These are phyloP conservation scores for Mycena sanguinolenta DNA, from an alignment of 768 basidiomycete species.

Conservation along the genomic window DNA sequence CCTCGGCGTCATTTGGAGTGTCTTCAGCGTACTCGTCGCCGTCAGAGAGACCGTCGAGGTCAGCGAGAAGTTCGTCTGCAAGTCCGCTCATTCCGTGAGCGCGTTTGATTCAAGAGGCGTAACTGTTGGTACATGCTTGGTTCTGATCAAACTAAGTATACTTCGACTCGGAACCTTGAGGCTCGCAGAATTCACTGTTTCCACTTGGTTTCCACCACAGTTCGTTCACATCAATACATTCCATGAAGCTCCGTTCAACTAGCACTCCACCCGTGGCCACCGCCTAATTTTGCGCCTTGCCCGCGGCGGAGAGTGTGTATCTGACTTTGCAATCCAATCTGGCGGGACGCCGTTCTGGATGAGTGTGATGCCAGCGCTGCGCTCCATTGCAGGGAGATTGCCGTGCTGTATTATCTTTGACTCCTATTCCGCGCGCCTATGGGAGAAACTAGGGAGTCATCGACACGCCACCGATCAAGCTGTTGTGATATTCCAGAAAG, in stretches of 20 bases:
- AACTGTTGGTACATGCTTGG: conserved; percentile 1
- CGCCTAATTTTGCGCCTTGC: conserved; percentile 19
- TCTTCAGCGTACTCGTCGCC: conserved; percentile 66
- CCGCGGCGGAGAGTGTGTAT: conserved; percentile 19
- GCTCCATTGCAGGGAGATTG: conserved; percentile 28
- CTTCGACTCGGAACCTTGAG: not conserved
- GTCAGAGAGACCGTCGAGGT: conserved; percentile 88
- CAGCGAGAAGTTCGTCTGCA: conserved; percentile 93
- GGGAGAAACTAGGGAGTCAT: conserved; percentile 21
- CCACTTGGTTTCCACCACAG: no score
- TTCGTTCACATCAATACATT: no score
- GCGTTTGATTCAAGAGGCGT: conserved; percentile 17
- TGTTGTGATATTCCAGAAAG: conserved; percentile 22
- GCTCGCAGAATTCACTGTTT: no score
- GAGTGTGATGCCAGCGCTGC: not conserved
- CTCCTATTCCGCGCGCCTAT: conserved; percentile 10
- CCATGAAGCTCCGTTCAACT: no score
- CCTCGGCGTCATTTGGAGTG: conserved; percentile 35
- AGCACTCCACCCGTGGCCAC: conserved; percentile 8
- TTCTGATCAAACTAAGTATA: not conserved
- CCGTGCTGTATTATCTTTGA: conserved; percentile 9
- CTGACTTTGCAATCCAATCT: conserved; percentile 23
- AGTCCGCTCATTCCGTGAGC: conserved; percentile 77
- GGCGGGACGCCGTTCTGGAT: conserved; percentile 1
- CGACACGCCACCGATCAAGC: conserved; percentile 17